phyloP scores from a whole-genome alignment of 2,329 filamentous ascomycete species.

The Diaporthe helianthi region DNA sequence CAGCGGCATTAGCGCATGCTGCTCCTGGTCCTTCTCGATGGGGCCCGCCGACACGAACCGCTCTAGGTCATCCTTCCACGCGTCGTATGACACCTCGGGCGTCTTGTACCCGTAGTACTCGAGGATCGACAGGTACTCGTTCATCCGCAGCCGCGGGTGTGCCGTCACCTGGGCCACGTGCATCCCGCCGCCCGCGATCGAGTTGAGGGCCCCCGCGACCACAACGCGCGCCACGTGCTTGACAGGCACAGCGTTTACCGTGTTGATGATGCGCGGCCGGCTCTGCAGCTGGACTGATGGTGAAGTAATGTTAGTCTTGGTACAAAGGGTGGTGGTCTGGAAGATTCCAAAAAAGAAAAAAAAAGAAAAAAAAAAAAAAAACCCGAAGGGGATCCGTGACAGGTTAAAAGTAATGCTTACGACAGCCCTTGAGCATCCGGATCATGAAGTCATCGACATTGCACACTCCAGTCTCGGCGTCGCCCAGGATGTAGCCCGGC shows the following conservation, averaged over 20 bases:
- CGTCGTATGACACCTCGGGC: constrained; percentile 69
- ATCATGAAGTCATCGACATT: constrained; percentile 92
- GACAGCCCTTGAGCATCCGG: constrained; percentile 83
- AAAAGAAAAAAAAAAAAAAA: no score
- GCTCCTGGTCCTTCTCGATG: constrained; percentile 64
- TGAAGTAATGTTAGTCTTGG: no score
- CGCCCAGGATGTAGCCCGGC: constrained; percentile 85
- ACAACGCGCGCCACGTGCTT: constrained; percentile 84
- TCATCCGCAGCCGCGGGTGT: constrained; percentile 79
- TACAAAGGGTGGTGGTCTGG: no score
- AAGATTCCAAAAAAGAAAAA: no score
- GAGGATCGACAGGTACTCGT: constrained; percentile 75
- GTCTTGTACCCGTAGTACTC: constrained; percentile 76
- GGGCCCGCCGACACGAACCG: constrained; percentile 67
- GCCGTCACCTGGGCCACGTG: constrained; percentile 80
- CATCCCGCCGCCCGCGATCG: constrained; percentile 50
- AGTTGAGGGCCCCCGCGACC: constrained; percentile 74
- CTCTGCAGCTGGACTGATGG: constrained; percentile 77
- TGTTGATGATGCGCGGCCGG: constrained; percentile 81
- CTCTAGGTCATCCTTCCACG: constrained; percentile 74
- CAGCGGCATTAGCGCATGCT: constrained; percentile 76
- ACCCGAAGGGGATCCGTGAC: no score
- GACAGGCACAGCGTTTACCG: constrained; percentile 89
- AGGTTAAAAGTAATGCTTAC: no score
- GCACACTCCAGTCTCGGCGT: constrained; percentile 71